Conservation (phyloP, 805 yeast species). For the Isabelozyma rhagii region DNA sequence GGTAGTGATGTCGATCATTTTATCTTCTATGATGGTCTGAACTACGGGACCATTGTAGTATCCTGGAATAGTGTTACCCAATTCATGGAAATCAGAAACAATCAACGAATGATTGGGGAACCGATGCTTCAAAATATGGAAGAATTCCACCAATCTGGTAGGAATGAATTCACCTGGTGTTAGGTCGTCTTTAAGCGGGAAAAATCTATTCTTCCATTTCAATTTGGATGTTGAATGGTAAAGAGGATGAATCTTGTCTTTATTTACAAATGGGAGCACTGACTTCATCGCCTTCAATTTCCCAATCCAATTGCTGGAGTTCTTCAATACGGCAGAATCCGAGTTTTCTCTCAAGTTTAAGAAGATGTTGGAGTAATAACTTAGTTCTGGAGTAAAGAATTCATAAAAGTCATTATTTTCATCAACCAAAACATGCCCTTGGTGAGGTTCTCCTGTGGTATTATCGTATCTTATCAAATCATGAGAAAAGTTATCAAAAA, state of each 20-base stretch:
- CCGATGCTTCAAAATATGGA: constrained; percentile 55
- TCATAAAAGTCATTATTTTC: constrained; percentile 73
- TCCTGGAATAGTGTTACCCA: constrained; percentile 52
- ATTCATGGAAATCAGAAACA: constrained; percentile 61
- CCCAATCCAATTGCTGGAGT: constrained; percentile 15
- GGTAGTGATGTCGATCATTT: constrained; percentile 66
- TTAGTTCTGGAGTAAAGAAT: constrained; percentile 61
- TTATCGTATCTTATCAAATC: constrained; percentile 77
- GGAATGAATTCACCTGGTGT: constrained; percentile 79
- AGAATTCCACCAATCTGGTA: constrained; percentile 65
- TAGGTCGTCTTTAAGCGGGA: constrained; percentile 66
- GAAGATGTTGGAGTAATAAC: constrained; percentile 52
- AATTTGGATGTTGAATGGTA: constrained; percentile 45
- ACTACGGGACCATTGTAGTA: constrained; percentile 71
- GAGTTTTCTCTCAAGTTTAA: constrained; percentile 54
- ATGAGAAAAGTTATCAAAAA: constrained; percentile 80
- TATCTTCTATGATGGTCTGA: constrained; percentile 66
- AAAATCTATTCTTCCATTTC: constrained; percentile 44
- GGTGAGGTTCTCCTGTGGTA: constrained; percentile 61
- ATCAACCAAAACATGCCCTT: constrained; percentile 75
- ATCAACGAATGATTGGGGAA: constrained; percentile 79
- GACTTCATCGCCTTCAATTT: constrained; percentile 23
- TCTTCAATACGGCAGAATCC: constrained; percentile 30
- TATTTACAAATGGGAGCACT: constrained; percentile 23
- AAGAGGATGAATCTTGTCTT: constrained; percentile 54